These are phyloP conservation scores for Claviceps arundinis DNA, from an alignment of 2,329 filamentous ascomycete species.

Conservation along the genomic window DNA sequence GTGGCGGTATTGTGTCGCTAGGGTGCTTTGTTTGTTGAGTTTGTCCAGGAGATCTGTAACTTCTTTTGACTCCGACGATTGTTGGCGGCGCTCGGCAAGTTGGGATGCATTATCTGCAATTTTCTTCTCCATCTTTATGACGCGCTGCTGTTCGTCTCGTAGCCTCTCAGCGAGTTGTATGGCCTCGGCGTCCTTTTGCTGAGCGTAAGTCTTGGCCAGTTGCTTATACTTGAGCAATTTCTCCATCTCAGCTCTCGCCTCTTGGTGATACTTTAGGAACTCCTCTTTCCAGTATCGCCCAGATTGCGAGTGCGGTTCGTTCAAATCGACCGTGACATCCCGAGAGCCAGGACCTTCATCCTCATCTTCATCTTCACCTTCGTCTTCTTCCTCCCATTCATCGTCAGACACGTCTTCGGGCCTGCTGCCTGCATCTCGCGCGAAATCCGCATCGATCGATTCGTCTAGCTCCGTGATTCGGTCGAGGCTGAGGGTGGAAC, in stretches of 20 bases:
- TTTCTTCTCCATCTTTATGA: constrained; percentile 48
- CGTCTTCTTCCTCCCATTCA: constrained; percentile 31
- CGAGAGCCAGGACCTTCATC: constrained; percentile 33
- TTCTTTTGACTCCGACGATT: constrained; percentile 25
- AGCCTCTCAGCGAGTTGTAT: constrained; percentile 52
- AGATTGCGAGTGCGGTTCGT: constrained; percentile 61
- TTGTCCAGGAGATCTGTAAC: constrained; percentile 37
- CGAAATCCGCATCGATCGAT: constrained; percentile 29
- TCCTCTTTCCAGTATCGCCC: constrained; percentile 71
- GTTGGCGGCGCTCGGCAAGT: constrained; percentile 25
- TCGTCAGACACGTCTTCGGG: constrained; percentile 21
- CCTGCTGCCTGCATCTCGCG: constrained; percentile 12
- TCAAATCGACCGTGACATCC: constrained; percentile 57
- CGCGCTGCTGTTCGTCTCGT: constrained; percentile 53
- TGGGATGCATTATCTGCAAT: constrained; percentile 47
- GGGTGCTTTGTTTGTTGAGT: constrained; percentile 42
- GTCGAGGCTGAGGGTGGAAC: constrained; percentile 5
- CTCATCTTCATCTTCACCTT: constrained; percentile 32
- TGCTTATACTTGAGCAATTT: constrained; percentile 70
- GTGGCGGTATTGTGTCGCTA: constrained; percentile 43
- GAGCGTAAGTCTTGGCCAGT: constrained; percentile 64
- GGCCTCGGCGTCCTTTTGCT: constrained; percentile 62
- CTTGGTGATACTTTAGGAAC: constrained; percentile 59
- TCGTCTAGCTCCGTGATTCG: constrained; percentile 28
- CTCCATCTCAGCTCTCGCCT: constrained; percentile 60